phyloP scores from a whole-genome alignment of 2,329 filamentous ascomycete genomes.

The Colletotrichum cuscutae region DNA sequence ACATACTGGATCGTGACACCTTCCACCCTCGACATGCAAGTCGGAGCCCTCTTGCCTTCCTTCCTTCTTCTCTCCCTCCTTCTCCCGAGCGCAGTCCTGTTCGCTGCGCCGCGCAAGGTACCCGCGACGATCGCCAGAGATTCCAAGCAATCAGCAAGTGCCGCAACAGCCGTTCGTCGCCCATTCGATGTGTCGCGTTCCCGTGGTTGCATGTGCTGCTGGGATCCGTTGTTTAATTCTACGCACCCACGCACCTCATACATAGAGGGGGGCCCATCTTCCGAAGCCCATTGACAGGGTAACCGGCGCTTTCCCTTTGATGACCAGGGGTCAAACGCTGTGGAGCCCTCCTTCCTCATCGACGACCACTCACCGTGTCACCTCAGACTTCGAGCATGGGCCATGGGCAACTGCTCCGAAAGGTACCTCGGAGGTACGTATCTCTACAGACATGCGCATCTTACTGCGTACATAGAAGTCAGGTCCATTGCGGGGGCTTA shows the following conservation, averaged over 20 bases:
- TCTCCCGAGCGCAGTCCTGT: neutral
- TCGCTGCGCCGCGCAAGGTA: conserved; percentile 13
- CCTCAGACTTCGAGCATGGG: neutral
- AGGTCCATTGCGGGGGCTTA: conserved; percentile 6
- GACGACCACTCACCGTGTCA: neutral
- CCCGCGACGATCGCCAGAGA: conserved; percentile 12
- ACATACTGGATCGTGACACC: no score
- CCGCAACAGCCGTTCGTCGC: conserved; percentile 29
- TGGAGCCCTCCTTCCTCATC: neutral
- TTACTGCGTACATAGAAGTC: no score
- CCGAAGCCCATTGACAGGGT: conserved; percentile 29
- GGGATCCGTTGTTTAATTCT: conserved; percentile 26
- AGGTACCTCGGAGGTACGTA: neutral
- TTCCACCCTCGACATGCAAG: neutral
- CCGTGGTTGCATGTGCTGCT: conserved; percentile 29
- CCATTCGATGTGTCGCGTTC: conserved; percentile 29
- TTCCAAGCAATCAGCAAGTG: conserved; percentile 32
- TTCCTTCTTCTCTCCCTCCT: neutral
- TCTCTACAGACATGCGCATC: neutral
- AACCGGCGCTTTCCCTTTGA: conserved; percentile 24
- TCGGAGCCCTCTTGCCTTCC: no score
- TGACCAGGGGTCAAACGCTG: neutral
- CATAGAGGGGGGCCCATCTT: conserved; percentile 1
- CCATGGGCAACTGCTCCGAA: neutral
- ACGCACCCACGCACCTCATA: neutral